Conservation (phyloP, 768 basidiomycete genomes). For the Suillus brevipes region DNA sequence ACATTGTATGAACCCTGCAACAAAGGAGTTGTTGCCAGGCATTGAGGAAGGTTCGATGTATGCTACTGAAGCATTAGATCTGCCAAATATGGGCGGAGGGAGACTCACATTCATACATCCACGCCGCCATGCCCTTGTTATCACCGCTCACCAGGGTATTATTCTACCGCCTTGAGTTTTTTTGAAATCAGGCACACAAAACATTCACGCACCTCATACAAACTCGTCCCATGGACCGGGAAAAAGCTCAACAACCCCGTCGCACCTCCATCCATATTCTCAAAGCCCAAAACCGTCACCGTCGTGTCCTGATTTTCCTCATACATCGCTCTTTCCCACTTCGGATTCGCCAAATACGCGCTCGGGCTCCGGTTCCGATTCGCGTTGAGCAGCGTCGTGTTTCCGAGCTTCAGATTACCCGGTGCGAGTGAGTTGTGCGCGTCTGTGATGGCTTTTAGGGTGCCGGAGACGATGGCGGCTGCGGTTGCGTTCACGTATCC, state of each 20-base stretch:
- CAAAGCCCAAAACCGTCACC: conserved; percentile 65
- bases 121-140: conserved; percentile 87
- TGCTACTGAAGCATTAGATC: conserved; percentile 37
- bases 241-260: conserved; percentile 75
- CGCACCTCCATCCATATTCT: conserved; percentile 55
- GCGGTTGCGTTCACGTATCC: conserved; percentile 75
- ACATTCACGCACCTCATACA: conserved; percentile 57
- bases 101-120: conserved; percentile 66
- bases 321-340: conserved; percentile 64
- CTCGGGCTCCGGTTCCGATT: conserved; percentile 77
- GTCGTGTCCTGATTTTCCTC: conserved; percentile 74
- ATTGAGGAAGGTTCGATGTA: conserved; percentile 60
- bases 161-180: conserved; percentile 46
- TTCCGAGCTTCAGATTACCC: conserved; percentile 64
- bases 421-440: conserved; percentile 63
- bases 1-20: conserved; percentile 79
- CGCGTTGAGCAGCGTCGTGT: conserved; percentile 65
- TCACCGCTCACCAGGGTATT: conserved; percentile 80
- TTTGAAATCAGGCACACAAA: background rate
- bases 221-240: conserved; percentile 76
- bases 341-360: conserved; percentile 76
- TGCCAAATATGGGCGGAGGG: background rate
- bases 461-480: conserved; percentile 69
- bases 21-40: conserved; percentile 70
- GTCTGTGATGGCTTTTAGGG: conserved; percentile 64